A percentile compares a stretch with the other conserved stretches of the same genome.
These are phyloP conservation scores for Botryotinia convoluta DNA, from an alignment of 2,329 filamentous ascomycete genomes.

Conservation along the genomic window DNA sequence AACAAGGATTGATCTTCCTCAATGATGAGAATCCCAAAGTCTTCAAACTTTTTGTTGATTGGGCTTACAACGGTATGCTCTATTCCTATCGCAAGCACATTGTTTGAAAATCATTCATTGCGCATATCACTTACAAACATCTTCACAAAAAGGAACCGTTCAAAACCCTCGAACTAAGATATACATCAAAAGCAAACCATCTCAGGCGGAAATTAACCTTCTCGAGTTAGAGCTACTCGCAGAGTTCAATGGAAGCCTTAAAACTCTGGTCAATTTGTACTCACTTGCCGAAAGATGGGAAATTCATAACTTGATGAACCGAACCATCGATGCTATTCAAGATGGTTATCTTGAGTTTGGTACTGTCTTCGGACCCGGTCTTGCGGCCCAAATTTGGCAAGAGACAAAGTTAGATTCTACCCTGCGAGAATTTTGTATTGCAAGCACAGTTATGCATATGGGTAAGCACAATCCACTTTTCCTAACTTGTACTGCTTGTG, in stretches of 20 bases:
- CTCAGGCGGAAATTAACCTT: background rate
- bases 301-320: conserved; percentile 25
- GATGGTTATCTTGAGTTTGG: conserved; percentile 26
- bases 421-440: conserved; percentile 27
- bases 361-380: conserved; percentile 23
- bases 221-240: conserved; percentile 20
- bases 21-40: conserved; percentile 21
- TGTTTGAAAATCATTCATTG: background rate
- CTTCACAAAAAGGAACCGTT: background rate
- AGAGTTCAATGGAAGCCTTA: conserved; percentile 20
- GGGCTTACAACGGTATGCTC: conserved; percentile 21
- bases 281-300: conserved; percentile 24
- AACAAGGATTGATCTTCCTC: conserved; percentile 21
- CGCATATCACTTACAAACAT: background rate
- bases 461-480: background rate
- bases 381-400: conserved; percentile 18
- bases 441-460: conserved; percentile 24
- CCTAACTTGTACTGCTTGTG: background rate
- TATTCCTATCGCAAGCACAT: background rate
- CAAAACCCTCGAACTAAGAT: conserved; percentile 15
- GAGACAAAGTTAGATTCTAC: conserved; percentile 23
- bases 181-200: background rate
- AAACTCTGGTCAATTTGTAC: conserved; percentile 24
- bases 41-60: conserved; percentile 24
- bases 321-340: conserved; percentile 27